A percentile compares a stretch with the other conserved stretches of the same genome.
phyloP scores from a whole-genome alignment of 331 rosid genomes.

The Malus hybrid region DNA sequence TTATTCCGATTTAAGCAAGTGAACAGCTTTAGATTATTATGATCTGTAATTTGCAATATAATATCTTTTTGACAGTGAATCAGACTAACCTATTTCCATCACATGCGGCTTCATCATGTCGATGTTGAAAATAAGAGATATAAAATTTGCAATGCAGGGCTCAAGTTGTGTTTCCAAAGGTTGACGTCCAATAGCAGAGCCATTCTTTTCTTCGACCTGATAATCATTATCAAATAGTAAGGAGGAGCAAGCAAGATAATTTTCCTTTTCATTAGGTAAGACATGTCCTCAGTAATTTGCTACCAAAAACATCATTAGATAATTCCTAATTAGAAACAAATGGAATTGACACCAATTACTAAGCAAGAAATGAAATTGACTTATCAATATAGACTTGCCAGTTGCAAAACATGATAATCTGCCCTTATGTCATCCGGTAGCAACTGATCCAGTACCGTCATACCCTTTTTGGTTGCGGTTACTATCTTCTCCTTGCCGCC shows the following conservation, averaged over 20 bases:
- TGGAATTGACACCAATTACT: not conserved
- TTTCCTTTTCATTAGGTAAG: not conserved
- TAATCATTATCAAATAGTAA: constrained; percentile 21
- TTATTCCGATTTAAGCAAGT: constrained; percentile 4
- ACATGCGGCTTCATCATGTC: constrained; percentile 97
- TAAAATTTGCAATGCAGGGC: constrained; percentile 60
- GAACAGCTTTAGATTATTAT: constrained; percentile 15
- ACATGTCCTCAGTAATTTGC: not conserved
- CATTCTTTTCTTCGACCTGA: constrained; percentile 44
- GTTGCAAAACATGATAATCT: constrained; percentile 70
- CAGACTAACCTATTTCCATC: constrained; percentile 94
- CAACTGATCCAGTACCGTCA: constrained; percentile 80
- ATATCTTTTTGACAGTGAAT: not conserved
- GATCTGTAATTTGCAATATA: not conserved
- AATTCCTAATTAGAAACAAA: constrained; percentile 9
- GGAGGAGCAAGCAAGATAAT: not conserved
- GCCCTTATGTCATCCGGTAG: constrained; percentile 69
- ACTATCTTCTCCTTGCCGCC: constrained; percentile 49
- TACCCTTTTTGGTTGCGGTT: constrained; percentile 88
- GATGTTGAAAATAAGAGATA: constrained; percentile 81
- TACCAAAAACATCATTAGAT: constrained; percentile 5
- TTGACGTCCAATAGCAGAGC: constrained; percentile 36
- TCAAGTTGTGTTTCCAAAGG: constrained; percentile 68
- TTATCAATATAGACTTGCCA: constrained; percentile 31
- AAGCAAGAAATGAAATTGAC: not conserved